Conservation (phyloP, 2,329 filamentous ascomycete species). For the Fusarium armeniacum region DNA sequence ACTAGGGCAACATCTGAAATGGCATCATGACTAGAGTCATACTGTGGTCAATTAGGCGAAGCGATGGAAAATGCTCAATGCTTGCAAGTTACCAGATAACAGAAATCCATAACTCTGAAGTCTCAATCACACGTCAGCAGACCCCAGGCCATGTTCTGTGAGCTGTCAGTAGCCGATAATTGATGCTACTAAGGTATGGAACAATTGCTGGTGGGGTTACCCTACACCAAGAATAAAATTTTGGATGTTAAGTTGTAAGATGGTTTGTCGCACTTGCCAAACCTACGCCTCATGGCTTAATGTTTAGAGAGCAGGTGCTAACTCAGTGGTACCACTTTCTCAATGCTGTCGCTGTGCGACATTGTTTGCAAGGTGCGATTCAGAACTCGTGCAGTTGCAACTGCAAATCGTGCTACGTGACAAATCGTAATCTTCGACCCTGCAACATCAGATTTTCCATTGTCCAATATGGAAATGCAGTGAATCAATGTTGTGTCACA, state of each 20-base stretch:
- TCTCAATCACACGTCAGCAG: slow-evolving; percentile 6
- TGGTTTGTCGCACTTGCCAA: slow-evolving; percentile 1
- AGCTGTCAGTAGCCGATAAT: slow-evolving; percentile 16
- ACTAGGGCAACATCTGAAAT: slow-evolving; percentile 13
- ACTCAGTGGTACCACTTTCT: slow-evolving; percentile 6
- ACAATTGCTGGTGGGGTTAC: slow-evolving; percentile 13
- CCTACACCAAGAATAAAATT: slow-evolving; percentile 15
- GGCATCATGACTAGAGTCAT: slow-evolving; percentile 15
- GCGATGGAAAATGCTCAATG: slow-evolving; percentile 5
- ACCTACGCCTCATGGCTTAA: slow-evolving; percentile 5
- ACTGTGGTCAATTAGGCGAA: slow-evolving; percentile 15
- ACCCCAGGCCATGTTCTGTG: slow-evolving; percentile 10
- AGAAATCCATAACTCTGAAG: not conserved
- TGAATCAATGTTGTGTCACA: slow-evolving; percentile 28
- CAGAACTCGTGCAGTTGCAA: slow-evolving; percentile 1
- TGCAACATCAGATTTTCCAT: slow-evolving; percentile 32
- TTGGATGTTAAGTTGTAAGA: not conserved
- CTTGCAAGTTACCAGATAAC: not conserved
- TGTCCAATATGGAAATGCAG: slow-evolving; percentile 8
- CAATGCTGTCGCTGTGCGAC: slow-evolving; percentile 15
- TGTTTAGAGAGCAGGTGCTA: not conserved
- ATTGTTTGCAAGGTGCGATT: slow-evolving; percentile 19
- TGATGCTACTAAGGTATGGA: not conserved
- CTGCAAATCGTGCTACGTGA: slow-evolving; percentile 26
- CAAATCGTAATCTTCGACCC: slow-evolving; percentile 24